A percentile compares a stretch with the other conserved stretches of the same genome.
Evolutionary conservation across 2,329 filamentous ascomycete species (phyloP).

Genomic region (Penicillium sp.): DNA sequence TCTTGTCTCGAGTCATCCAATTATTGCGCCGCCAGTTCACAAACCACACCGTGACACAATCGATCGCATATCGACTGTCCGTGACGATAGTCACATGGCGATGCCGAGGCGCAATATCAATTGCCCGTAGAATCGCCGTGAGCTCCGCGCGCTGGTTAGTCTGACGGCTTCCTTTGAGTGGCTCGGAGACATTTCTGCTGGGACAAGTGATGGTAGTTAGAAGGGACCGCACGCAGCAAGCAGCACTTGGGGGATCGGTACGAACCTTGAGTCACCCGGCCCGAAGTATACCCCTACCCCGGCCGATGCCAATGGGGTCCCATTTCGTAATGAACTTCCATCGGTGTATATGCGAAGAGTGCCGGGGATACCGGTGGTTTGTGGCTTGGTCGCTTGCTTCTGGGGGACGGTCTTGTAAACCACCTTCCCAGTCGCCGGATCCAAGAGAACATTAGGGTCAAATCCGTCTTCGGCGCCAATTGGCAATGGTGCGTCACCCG

Average conservation of each 20-base stretch:
- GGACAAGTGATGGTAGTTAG: slow-evolving; percentile 27
- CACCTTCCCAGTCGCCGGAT: slow-evolving; percentile 55
- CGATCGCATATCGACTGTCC: slow-evolving; percentile 90
- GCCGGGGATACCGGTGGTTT: slow-evolving; percentile 46
- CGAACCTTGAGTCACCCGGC: slow-evolving; percentile 57
- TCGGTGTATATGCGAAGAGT: slow-evolving; percentile 65
- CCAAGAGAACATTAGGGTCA: slow-evolving; percentile 58
- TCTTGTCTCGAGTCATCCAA: slow-evolving; percentile 73
- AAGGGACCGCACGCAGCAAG: not conserved
- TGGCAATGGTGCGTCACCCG: slow-evolving; percentile 59
- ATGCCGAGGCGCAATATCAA: slow-evolving; percentile 70
- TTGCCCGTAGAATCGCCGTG: slow-evolving; percentile 79
- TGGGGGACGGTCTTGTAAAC: slow-evolving; percentile 57
- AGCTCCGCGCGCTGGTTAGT: slow-evolving; percentile 98
- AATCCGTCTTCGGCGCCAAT: slow-evolving; percentile 62
- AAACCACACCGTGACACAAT: slow-evolving; percentile 85
- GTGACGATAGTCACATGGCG: slow-evolving; percentile 75
- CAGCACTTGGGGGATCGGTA: not conserved
- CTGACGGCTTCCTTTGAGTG: slow-evolving; percentile 70
- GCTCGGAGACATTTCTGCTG: slow-evolving; percentile 71
- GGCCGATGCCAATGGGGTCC: slow-evolving; percentile 55
- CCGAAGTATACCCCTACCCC: slow-evolving; percentile 68
- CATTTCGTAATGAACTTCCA: slow-evolving; percentile 63
- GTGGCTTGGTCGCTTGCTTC: slow-evolving; percentile 49
- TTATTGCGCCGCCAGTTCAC: slow-evolving; percentile 71